Evolutionary conservation across 1,284 basidiomycete genomes (phyloP), one percentile per base, ranked within the genome.

Genomic region (Irpex rosettiformis): DNA sequence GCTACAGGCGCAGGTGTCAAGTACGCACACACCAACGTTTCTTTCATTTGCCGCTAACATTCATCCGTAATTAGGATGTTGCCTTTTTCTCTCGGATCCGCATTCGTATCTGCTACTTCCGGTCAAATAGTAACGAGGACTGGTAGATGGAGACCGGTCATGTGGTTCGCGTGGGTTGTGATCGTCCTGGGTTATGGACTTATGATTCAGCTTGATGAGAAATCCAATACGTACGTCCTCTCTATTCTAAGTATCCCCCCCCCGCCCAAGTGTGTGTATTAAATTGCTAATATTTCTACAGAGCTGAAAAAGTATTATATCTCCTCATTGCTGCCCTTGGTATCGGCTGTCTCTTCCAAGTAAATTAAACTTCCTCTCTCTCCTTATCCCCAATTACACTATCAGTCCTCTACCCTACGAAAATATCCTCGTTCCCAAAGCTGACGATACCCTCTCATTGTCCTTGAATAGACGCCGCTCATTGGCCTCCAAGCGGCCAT

Each of bases 401-500:
- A n/a, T n/a, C n/a, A n/a, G n/a, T n/a, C n/a, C n/a, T n/a, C n/a
- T n/a, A n/a, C n/a, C n/a, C n/a, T n/a, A n/a, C n/a, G n/a, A n/a
- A n/a, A n/a, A n/a, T n/a, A n/a, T n/a, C n/a, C n/a, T n/a, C n/a
- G n/a, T n/a, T n/a, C n/a, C n/a, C n/a, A n/a, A n/a, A n/a, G n/a
- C n/a, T n/a, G n/a, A n/a, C n/a, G n/a, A n/a, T n/a, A n/a, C n/a
- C n/a, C n/a, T n/a, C n/a, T n/a, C n/a, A n/a, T n/a, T n/a, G n/a
- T n/a, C n/a, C n/a, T n/a, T n/a, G n/a, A n/a, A n/a, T 25, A 85
- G 83, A 79, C 77, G 5, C 88, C 88, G 0, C 71, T 91, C 8
- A 84, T 91, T 59, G 86, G 78, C 21, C 71, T 92, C 11, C 90
- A 92, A 73, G 88, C 89, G 1, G 86, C 89, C 0, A 92, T 93